Conservation (phyloP, 495 filamentous ascomycete species). For the Schizothecium vesticola region DNA sequence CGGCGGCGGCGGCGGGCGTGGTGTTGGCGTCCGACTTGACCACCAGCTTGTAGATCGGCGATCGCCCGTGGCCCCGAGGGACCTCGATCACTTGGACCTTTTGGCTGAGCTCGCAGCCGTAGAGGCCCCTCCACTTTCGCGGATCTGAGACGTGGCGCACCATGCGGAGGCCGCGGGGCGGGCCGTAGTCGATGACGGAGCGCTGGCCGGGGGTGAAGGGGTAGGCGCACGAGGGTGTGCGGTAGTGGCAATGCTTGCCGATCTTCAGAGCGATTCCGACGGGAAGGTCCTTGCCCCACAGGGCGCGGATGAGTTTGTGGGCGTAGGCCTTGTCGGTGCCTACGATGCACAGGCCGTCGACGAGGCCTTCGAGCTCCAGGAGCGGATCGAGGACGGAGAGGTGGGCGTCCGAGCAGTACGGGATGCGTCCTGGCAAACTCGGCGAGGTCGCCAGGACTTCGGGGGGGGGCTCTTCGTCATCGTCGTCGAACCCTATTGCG, state of each 20-base stretch:
- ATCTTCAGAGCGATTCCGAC: neutral
- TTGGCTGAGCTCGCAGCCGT: constrained; percentile 10
- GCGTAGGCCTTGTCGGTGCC: constrained; percentile 21
- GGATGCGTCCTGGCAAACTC: neutral
- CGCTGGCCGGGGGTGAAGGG: constrained; percentile 21
- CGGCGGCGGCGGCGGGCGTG: too few relatives aligned
- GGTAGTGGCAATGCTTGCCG: constrained; percentile 12
- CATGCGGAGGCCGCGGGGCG: constrained; percentile 1
- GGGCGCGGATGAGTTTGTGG: constrained; percentile 9
- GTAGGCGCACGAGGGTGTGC: constrained; percentile 12
- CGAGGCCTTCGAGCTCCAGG: constrained; percentile 13
- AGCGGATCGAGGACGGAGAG: constrained; percentile 23
- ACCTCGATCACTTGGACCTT: constrained; percentile 7
- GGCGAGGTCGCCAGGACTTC: neutral
- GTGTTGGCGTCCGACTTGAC: neutral
- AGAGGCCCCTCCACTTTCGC: constrained; percentile 11
- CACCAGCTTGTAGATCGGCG: neutral
- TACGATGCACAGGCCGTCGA: constrained; percentile 21
- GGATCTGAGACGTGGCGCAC: constrained; percentile 12
- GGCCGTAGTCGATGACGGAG: constrained; percentile 13
- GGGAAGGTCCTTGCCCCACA: constrained; percentile 15
- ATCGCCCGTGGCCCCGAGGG: neutral
- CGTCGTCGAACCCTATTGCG: neutral
- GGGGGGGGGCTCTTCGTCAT: neutral
- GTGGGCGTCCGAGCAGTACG: constrained; percentile 18